phyloP scores from a whole-genome alignment of 2,329 filamentous ascomycete genomes.

The Dothideomycetidae sp. region DNA sequence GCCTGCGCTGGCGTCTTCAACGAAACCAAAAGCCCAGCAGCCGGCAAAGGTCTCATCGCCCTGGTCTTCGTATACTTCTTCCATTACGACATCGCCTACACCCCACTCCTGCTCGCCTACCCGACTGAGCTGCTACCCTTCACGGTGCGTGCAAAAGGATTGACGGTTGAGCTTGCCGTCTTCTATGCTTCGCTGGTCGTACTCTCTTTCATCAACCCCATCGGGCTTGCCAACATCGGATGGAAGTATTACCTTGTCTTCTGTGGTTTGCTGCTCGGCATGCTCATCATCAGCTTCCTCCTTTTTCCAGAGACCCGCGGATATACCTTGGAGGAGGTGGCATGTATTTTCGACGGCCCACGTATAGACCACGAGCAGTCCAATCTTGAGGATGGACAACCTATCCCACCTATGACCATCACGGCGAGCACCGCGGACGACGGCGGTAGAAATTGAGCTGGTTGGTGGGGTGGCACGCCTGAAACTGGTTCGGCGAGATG shows the following conservation, averaged over 20 bases:
- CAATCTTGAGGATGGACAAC: too few species aligned
- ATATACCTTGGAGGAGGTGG: conserved; percentile 30
- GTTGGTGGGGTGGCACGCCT: too few species aligned
- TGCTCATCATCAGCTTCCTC: conserved; percentile 17
- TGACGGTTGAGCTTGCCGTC: conserved; percentile 5
- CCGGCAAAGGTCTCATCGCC: conserved; percentile 25
- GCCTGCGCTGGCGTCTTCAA: conserved; percentile 38
- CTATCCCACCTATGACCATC: too few species aligned
- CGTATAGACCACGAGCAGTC: too few species aligned
- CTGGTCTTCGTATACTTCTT: conserved; percentile 28
- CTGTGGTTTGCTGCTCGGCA: conserved; percentile 19
- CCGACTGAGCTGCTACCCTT: conserved; percentile 19
- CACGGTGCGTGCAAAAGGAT: conserved; percentile 12
- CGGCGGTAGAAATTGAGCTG: too few species aligned
- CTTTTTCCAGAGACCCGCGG: conserved; percentile 20
- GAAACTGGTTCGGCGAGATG: too few species aligned
- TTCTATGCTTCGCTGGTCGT: conserved; percentile 18
- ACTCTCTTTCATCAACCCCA: conserved; percentile 26
- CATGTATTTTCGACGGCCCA: conserved; percentile 27
- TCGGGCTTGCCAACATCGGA: conserved; percentile 19
- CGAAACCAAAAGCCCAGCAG: conserved; percentile 15
- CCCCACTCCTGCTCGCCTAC: conserved; percentile 18
- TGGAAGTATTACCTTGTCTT: conserved; percentile 22
- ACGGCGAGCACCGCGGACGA: too few species aligned
- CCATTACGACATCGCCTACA: conserved; percentile 25